These are phyloP conservation scores for Suillus ampliporus DNA, from an alignment of 768 basidiomycete species.

Conservation along the genomic window DNA sequence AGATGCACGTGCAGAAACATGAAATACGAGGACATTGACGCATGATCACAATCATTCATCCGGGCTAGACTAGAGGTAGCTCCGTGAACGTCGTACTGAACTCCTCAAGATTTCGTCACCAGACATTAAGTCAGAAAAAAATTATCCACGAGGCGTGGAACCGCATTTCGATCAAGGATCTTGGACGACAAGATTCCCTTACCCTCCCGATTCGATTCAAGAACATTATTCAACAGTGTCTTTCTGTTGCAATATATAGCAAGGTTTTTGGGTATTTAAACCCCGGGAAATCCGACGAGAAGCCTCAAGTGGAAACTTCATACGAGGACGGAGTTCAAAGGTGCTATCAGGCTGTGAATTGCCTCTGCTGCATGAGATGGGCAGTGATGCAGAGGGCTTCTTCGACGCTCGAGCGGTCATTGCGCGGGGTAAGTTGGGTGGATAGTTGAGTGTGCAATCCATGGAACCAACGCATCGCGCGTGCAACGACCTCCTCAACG, in stretches of 20 bases:
- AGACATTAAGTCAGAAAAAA: slow-evolving; percentile 3
- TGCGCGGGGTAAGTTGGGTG: not conserved
- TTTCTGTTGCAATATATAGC: not conserved
- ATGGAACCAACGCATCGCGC: not conserved
- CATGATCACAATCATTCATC: not conserved
- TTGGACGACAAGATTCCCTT: slow-evolving; percentile 4
- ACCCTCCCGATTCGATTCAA: not conserved
- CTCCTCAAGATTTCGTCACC: not conserved
- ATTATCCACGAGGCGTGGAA: slow-evolving; percentile 2
- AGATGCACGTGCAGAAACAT: not conserved
- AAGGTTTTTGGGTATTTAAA: not conserved
- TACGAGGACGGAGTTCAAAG: not conserved
- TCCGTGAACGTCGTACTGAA: not conserved
- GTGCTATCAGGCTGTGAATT: not conserved
- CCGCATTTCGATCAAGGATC: slow-evolving; percentile 7
- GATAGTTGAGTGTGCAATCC: not conserved
- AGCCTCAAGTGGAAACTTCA: not conserved
- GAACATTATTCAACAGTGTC: not conserved
- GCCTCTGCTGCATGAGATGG: not conserved
- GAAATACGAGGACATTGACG: not conserved
- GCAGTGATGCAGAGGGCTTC: not conserved
- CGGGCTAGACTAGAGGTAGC: not conserved
- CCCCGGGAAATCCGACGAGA: not conserved
- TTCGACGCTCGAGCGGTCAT: not conserved
- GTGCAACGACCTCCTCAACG: too few species aligned